Evolutionary conservation across 768 basidiomycete genomes (phyloP).

Genomic region (Termitomyces sp.): DNA sequence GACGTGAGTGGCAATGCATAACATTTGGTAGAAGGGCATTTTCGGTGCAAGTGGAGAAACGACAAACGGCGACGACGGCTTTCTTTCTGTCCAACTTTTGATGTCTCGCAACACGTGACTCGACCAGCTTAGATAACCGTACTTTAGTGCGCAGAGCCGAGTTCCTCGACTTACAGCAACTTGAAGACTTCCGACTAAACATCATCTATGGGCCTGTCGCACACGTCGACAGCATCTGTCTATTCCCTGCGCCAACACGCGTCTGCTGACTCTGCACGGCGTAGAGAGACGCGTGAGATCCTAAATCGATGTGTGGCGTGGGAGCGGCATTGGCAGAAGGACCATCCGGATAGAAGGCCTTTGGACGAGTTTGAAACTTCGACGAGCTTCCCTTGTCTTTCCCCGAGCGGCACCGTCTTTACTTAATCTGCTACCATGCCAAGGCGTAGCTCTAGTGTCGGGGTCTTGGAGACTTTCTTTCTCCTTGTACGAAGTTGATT

Average conservation of each 20-base stretch:
- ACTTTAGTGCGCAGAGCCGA: too few species aligned
- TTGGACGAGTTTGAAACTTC: constrained; percentile 9
- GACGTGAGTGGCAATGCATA: constrained; percentile 79
- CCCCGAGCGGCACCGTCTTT: constrained; percentile 18
- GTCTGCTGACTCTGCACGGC: not conserved
- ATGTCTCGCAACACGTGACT: not conserved
- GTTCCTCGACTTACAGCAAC: too few species aligned
- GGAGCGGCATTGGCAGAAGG: constrained; percentile 10
- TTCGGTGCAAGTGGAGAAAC: too few species aligned
- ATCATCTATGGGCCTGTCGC: not conserved
- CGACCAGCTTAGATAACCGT: not conserved
- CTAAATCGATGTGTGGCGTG: constrained; percentile 12
- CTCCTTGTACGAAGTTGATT: constrained; percentile 5
- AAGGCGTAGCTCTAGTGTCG: constrained; percentile 7
- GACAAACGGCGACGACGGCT: not conserved
- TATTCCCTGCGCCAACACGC: not conserved
- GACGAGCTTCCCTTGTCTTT: constrained; percentile 25
- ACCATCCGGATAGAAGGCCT: constrained; percentile 6
- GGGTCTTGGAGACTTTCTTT: constrained; percentile 7
- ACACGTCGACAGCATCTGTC: not conserved
- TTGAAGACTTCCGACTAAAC: too few species aligned
- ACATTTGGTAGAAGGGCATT: constrained; percentile 89
- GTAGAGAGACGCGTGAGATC: not conserved
- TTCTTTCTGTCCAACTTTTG: not conserved
- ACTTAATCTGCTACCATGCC: constrained; percentile 3